phyloP scores from a whole-genome alignment of 306 rosid species.

The Alnus glutinosa region DNA sequence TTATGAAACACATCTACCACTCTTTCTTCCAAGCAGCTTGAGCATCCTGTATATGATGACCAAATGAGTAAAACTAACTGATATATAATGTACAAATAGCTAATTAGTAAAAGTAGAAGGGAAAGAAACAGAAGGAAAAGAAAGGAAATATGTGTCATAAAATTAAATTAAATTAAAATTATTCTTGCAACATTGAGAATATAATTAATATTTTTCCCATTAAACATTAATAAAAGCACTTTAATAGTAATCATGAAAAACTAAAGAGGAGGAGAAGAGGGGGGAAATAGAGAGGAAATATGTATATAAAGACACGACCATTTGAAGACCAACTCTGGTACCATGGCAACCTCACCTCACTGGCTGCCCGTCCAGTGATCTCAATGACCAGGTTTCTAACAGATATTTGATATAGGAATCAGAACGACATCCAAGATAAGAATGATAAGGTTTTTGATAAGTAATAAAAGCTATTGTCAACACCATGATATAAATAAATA shows the following conservation, averaged over 20 bases:
- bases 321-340: not conserved
- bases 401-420: not conserved
- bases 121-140: not conserved
- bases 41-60: not conserved
- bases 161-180: not conserved
- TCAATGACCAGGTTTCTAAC: not conserved
- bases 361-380: not conserved
- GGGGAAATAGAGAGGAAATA: not conserved
- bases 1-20: not conserved
- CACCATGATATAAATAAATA: not conserved
- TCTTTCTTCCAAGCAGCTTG: constrained; percentile 3
- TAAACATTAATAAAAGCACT: too few species aligned
- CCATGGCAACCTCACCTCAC: not conserved
- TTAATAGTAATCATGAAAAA: too few species aligned
- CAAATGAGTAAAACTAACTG: not conserved
- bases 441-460: not conserved
- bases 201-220: not conserved
- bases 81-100: not conserved
- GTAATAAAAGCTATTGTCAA: not conserved
- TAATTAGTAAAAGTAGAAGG: not conserved
- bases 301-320: not conserved
- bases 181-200: not conserved
- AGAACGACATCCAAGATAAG: not conserved
- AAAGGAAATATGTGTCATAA: not conserved
- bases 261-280: not conserved